These are phyloP conservation scores for Salix suchowensis DNA, from an alignment of 345 rosid genomes.

Conservation along the genomic window DNA sequence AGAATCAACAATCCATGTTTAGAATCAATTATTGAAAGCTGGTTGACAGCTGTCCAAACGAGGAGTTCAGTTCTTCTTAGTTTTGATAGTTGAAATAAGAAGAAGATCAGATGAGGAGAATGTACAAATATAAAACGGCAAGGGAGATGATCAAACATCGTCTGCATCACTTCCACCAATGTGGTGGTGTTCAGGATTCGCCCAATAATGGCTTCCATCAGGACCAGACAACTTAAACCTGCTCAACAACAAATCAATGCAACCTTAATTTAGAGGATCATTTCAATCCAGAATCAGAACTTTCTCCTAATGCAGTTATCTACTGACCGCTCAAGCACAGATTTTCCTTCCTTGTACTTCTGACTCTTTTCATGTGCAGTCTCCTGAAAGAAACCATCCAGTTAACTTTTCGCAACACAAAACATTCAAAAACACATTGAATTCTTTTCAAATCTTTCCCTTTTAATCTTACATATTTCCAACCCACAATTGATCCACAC, in stretches of 20 bases:
- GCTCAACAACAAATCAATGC: conserved; percentile 34
- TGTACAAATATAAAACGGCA: conserved; percentile 37
- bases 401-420: conserved; percentile 21
- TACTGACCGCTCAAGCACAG: conserved; percentile 89
- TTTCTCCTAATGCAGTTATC: conserved; percentile 3
- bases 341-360: conserved; percentile 98
- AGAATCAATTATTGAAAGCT: conserved; percentile 25
- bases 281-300: conserved; percentile 2
- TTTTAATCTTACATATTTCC: conserved; percentile 84
- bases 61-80: conserved; percentile 14
- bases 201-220: conserved; percentile 80
- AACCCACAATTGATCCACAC: conserved; percentile 94
- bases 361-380: conserved; percentile 79
- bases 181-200: conserved; percentile 58
- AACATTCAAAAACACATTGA: conserved; percentile 7
- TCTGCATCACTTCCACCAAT: conserved; percentile 89
- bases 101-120: conserved; percentile 22
- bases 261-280: conserved; percentile 4
- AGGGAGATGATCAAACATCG: conserved; percentile 47
- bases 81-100: conserved; percentile 25
- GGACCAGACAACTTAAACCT: conserved; percentile 90
- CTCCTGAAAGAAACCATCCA: conserved; percentile 56
- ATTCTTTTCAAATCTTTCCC: not conserved
- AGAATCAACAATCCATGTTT: conserved; percentile 30
- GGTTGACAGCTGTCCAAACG: conserved; percentile 14